Evolutionary conservation across 106 monocot species (phyloP), one percentile per base, ranked within the genome.

Genomic region (Dendrobium nobile): DNA sequence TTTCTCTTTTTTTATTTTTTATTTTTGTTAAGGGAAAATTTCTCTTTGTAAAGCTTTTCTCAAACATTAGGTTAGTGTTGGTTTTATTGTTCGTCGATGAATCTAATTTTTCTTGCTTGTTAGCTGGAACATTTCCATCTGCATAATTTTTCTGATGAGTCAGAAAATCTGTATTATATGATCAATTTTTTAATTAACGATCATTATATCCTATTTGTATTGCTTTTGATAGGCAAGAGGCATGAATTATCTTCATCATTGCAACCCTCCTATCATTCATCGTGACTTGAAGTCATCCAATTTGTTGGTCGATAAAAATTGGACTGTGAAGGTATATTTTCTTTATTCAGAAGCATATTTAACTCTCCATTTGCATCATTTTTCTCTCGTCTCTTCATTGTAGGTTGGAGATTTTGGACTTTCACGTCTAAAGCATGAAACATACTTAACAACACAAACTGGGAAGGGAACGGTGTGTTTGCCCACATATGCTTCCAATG

Each of bases 241-340:
- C 43, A 89, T 99, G 99, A 99, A 99, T 87, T 99, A 99, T 92
- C 93, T 99, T 84, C 99, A 99, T 82, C 99, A 99, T 84, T 91
- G 87, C 86, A 88, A 90, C 73, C 99, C 99, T 55, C 99, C 93
- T 11, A 91, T 99, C 41, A 85, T 95, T 75, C 99, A 99, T 82
- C 99, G 99, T 75, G 99, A 99, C 88, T 82, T 99, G 72, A 99
- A 99, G 83, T 99, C 99, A 47, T 99, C 95, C 42, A 99, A 99
- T 84, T 86, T 99, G 78, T 86, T 99, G 79, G 99, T 99, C 13
- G 99, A 99, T 80, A 99, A 90, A 80, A 99, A 99, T 84, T 99
- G 99, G 99, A 99, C 99, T 59, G 99, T 99, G 19, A 99, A 99
- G 99, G 98, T 99, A 44, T 77, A 65, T 45, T 24, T 77, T 48